Base-by-base conservation (phyloP, 805 yeast genomes). In the Alloascoidea africana region DNA sequence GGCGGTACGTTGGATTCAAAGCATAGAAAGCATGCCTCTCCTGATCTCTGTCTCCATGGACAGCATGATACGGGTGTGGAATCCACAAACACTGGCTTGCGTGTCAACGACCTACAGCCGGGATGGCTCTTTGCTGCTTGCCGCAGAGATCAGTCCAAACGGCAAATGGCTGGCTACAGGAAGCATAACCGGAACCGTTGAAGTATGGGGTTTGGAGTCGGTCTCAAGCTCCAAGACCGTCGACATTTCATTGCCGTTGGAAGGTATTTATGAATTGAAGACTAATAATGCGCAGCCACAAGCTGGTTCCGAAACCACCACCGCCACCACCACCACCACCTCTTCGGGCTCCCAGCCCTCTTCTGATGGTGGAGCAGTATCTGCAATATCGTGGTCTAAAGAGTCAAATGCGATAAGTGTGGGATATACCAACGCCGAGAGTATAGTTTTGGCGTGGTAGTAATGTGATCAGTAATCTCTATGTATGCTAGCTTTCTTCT, bases 161-260 rank as follows among this genome's bases (percentile, higher is more conserved):
- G 95, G 95, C 34, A 96, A 91, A 47, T 73, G 77, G 55, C 65
- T 91, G 39, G 97, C 96, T 1, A 87, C 97, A 0, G 67, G 30
- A 8, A n/a, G 30, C 8, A 23, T 23, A 23, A 23, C 30, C n/a
- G 30, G 30, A 8, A 23, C n/a, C 8, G n/a, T 23, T 23, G n/a
- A 8, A 23, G n/a, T 23, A 23, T 23, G 30, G 30, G n/a, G n/a
- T n/a, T n/a, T n/a, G n/a, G n/a, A n/a, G n/a, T n/a, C n/a, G n/a
- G n/a, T n/a, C n/a, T n/a, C n/a, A n/a, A n/a, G n/a, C n/a, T n/a
- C n/a, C n/a, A n/a, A n/a, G n/a, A n/a, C n/a, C n/a, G n/a, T n/a
- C n/a, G n/a, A n/a, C n/a, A n/a, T n/a, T n/a, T n/a, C n/a, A n/a
- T n/a, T n/a, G n/a, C n/a, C n/a, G n/a, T n/a, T n/a, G n/a, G n/a